A percentile compares a stretch with the other conserved stretches of the same genome.
These are phyloP conservation scores for Pseudopyrenochaeta lycopersici DNA, from an alignment of 2,329 filamentous ascomycete species.

Conservation along the genomic window DNA sequence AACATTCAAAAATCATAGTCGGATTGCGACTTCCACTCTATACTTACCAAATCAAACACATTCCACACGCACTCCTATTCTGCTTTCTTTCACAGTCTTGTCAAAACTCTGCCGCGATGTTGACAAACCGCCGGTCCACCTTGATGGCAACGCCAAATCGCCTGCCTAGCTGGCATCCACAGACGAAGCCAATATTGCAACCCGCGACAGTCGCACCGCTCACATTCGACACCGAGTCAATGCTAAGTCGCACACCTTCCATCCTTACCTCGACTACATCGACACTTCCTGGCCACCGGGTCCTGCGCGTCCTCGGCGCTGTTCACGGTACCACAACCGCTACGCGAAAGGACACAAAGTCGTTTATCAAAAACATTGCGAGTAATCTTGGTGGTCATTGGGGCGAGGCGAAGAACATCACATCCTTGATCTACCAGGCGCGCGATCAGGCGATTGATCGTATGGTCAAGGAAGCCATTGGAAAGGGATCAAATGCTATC, in stretches of 20 bases:
- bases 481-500: conserved; percentile 43
- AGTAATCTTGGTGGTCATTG: conserved; percentile 28
- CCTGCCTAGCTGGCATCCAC: conserved; percentile 35
- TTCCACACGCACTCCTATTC: not conserved
- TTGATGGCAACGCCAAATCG: conserved; percentile 42
- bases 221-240: conserved; percentile 32
- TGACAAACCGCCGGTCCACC: conserved; percentile 48
- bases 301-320: conserved; percentile 37
- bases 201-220: conserved; percentile 8
- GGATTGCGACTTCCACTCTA: not conserved
- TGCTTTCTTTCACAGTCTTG: too few species aligned
- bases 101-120: conserved; percentile 25
- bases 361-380: conserved; percentile 42
- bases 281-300: conserved; percentile 36
- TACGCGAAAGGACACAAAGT: conserved; percentile 44
- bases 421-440: conserved; percentile 42
- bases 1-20: not conserved
- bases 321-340: conserved; percentile 44
- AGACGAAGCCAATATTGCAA: conserved; percentile 23
- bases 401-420: conserved; percentile 43
- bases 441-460: conserved; percentile 46
- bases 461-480: conserved; percentile 43
- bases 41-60: not conserved
- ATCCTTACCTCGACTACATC: conserved; percentile 41
- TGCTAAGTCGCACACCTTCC: conserved; percentile 36